These are phyloP conservation scores for Favolaschia claudopus DNA, from an alignment of 768 basidiomycete species.

Conservation along the genomic window DNA sequence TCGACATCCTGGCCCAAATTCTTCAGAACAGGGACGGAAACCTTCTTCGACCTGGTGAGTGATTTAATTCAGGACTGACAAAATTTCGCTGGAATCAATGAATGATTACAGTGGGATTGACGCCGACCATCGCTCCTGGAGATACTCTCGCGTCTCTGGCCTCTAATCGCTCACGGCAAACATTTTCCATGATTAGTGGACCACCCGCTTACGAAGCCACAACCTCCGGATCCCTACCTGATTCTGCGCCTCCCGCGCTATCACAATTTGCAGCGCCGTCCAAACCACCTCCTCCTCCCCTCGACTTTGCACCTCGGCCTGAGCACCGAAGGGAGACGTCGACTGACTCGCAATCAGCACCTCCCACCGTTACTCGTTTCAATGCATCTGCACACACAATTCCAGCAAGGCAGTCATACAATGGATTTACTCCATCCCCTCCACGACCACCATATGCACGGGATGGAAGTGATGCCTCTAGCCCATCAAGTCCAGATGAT, in stretches of 20 bases:
- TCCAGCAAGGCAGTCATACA: no score
- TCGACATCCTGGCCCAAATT: constrained; percentile 30
- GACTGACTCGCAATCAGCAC: no score
- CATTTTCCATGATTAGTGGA: constrained; percentile 17
- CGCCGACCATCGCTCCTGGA: background rate
- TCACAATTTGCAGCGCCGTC: constrained; percentile 3
- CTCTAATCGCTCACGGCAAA: background rate
- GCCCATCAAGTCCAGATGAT: constrained; percentile 11
- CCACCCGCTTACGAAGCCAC: constrained; percentile 23
- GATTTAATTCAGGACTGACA: constrained; percentile 1
- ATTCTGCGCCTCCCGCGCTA: constrained; percentile 13
- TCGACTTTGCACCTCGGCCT: no score
- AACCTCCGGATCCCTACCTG: background rate
- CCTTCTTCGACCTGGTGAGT: background rate
- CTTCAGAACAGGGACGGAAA: constrained; percentile 8
- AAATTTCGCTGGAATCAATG: no score
- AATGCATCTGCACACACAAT: no score
- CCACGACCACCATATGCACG: constrained; percentile 1
- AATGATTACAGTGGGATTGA: no score
- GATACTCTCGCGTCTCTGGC: constrained; percentile 14
- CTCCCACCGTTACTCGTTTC: no score
- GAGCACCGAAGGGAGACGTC: no score
- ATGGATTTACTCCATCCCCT: no score
- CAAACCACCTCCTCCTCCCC: no score
- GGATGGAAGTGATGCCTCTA: constrained; percentile 14